A percentile compares a stretch with the other conserved stretches of the same genome.
Conservation (phyloP, 305 asterid species). For the Ajuga reptans region DNA sequence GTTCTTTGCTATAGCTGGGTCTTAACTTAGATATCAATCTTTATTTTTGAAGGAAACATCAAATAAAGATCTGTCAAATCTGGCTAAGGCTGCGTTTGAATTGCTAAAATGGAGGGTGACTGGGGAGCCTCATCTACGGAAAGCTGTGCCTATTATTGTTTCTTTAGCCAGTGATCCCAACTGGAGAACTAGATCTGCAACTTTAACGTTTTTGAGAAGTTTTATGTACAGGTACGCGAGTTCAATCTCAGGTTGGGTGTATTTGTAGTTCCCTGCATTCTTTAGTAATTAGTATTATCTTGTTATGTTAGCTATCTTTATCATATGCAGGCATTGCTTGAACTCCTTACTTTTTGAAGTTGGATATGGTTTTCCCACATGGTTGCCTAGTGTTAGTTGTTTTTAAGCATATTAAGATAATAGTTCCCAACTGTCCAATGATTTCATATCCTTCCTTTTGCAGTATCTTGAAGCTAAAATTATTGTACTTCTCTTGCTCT, state of each 20-base stretch:
- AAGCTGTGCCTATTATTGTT: slow-evolving; percentile 55
- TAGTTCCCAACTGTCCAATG: slow-evolving; percentile 1
- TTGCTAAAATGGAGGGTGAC: slow-evolving; percentile 81
- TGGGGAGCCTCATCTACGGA: slow-evolving; percentile 58
- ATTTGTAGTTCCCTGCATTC: slow-evolving; percentile 1
- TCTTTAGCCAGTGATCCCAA: slow-evolving; percentile 72
- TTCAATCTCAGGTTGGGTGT: slow-evolving; percentile 9
- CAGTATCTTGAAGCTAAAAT: not conserved
- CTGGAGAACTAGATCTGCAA: slow-evolving; percentile 96
- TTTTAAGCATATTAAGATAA: not conserved
- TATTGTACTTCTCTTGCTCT: slow-evolving; percentile 8
- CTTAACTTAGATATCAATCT: slow-evolving; percentile 19
- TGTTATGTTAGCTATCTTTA: slow-evolving; percentile 18
- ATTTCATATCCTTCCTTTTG: not conserved
- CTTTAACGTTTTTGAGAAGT: slow-evolving; percentile 83
- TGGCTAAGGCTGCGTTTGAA: slow-evolving; percentile 90
- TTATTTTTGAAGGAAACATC: slow-evolving; percentile 72
- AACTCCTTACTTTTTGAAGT: not conserved
- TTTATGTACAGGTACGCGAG: slow-evolving; percentile 83
- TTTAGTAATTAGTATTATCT: not conserved
- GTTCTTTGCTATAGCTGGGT: slow-evolving; percentile 1
- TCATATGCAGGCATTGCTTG: not conserved
- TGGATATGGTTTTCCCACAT: slow-evolving; percentile 9
- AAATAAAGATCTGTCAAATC: slow-evolving; percentile 76
- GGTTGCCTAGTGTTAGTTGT: not conserved